A percentile compares a stretch with the other conserved stretches of the same genome.
These are phyloP conservation scores for Penicillium taxi DNA, from an alignment of 495 filamentous ascomycete genomes.

Conservation along the genomic window DNA sequence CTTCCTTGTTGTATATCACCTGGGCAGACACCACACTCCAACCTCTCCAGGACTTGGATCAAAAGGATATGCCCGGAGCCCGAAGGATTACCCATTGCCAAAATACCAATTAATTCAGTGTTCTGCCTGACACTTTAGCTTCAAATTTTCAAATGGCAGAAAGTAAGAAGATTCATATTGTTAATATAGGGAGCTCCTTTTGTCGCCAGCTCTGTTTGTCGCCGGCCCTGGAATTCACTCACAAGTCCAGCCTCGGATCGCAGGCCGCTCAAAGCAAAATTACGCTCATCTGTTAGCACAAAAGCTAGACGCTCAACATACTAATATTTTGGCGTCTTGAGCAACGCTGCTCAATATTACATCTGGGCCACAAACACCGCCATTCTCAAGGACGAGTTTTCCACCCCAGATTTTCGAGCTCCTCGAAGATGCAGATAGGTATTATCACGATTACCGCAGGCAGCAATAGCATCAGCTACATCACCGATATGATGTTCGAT, in stretches of 20 bases:
- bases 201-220: too few relatives aligned
- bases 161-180: conserved; percentile 8
- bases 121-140: too few relatives aligned
- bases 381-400: conserved; percentile 16
- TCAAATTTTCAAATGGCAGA: too few relatives aligned
- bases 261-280: conserved; percentile 32
- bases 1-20: too few relatives aligned
- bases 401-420: conserved; percentile 31
- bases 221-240: conserved; percentile 38
- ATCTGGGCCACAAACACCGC: conserved; percentile 24
- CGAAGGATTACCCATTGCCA: too few relatives aligned
- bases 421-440: conserved; percentile 28
- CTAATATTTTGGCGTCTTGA: conserved; percentile 36
- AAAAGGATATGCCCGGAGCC: too few relatives aligned
- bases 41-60: too few relatives aligned
- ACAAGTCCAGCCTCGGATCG: conserved; percentile 20
- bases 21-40: too few relatives aligned
- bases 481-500: conserved; percentile 32
- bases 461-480: conserved; percentile 41
- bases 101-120: too few relatives aligned
- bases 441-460: conserved; percentile 36
- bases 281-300: conserved; percentile 33
- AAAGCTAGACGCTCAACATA: conserved; percentile 26
- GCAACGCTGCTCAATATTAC: conserved; percentile 37
- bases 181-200: conserved; percentile 32